Evolutionary conservation across 495 filamentous ascomycete species (phyloP).

Genomic region (Lophiotrema nucula): DNA sequence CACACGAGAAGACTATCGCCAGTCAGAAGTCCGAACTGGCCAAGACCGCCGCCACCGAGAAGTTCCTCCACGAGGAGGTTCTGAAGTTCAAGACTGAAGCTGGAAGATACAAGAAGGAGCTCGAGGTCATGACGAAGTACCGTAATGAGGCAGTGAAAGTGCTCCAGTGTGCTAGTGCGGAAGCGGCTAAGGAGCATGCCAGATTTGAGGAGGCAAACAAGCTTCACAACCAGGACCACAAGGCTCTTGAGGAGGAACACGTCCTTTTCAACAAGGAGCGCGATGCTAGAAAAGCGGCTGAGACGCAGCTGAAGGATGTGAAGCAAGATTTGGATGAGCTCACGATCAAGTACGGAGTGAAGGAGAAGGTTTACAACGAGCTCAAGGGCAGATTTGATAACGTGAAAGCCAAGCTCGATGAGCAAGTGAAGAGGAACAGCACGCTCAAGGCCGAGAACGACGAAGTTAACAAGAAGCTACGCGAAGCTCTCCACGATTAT

Average conservation of each 20-base stretch:
- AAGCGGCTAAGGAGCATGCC: neutral
- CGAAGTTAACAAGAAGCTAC: neutral
- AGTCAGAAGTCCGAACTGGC: too few relatives aligned
- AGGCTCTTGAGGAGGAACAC: neutral
- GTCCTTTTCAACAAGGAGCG: neutral
- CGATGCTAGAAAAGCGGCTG: neutral
- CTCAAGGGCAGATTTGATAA: too few relatives aligned
- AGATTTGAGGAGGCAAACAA: neutral
- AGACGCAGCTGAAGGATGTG: neutral
- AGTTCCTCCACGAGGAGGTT: too few relatives aligned
- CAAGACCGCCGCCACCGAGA: too few relatives aligned
- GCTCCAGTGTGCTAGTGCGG: neutral
- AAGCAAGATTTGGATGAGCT: neutral
- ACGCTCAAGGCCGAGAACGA: too few relatives aligned
- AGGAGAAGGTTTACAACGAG: neutral
- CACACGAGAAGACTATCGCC: neutral
- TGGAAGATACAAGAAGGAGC: too few relatives aligned
- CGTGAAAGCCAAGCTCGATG: too few relatives aligned
- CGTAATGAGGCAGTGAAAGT: too few relatives aligned
- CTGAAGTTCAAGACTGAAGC: too few relatives aligned
- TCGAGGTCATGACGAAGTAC: too few relatives aligned
- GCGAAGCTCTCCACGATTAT: neutral
- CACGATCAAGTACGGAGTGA: neutral
- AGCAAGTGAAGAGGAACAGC: too few relatives aligned
- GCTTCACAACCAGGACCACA: neutral